Conservation (phyloP, 2,329 filamentous ascomycete species). For the Clonostachys rosea region DNA sequence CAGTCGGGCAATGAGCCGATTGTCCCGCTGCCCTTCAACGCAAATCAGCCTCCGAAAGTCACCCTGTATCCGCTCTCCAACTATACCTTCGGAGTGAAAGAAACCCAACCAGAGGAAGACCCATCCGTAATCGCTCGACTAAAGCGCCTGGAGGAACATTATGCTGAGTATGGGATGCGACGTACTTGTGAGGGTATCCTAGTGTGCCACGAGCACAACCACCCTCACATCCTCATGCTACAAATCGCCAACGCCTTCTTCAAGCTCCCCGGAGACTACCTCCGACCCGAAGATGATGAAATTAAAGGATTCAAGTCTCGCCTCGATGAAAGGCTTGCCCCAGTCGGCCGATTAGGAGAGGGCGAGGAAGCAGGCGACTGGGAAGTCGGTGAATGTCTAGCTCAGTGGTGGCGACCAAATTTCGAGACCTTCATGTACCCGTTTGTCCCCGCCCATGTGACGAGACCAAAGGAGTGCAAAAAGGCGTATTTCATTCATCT, state of each 20-base stretch:
- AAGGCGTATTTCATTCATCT: constrained; percentile 97
- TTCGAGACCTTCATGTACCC: constrained; percentile 99
- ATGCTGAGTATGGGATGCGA: constrained; percentile 87
- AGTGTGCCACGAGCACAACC: constrained; percentile 98
- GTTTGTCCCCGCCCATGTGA: constrained; percentile 93
- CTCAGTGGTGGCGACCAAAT: constrained; percentile 98
- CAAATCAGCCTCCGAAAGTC: constrained; percentile 84
- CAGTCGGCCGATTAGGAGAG: constrained; percentile 81
- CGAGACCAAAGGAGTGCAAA: constrained; percentile 96
- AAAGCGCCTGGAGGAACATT: constrained; percentile 94
- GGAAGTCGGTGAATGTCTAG: constrained; percentile 90
- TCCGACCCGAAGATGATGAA: constrained; percentile 85
- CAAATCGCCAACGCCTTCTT: constrained; percentile 99
- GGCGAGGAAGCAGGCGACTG: constrained; percentile 83
- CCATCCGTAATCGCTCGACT: constrained; percentile 89
- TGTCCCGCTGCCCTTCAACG: constrained; percentile 78
- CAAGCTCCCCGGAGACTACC: constrained; percentile 95
- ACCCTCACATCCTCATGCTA: constrained; percentile 97
- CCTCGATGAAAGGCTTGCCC: constrained; percentile 88
- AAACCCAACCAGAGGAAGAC: constrained; percentile 96
- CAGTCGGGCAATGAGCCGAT: constrained; percentile 77
- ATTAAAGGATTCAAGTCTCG: constrained; percentile 90
- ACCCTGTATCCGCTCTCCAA: constrained; percentile 93
- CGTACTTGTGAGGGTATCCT: constrained; percentile 95
- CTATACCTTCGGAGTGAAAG: constrained; percentile 98